phyloP scores from a whole-genome alignment of 768 basidiomycete genomes.

The Termitomyces sp. region DNA sequence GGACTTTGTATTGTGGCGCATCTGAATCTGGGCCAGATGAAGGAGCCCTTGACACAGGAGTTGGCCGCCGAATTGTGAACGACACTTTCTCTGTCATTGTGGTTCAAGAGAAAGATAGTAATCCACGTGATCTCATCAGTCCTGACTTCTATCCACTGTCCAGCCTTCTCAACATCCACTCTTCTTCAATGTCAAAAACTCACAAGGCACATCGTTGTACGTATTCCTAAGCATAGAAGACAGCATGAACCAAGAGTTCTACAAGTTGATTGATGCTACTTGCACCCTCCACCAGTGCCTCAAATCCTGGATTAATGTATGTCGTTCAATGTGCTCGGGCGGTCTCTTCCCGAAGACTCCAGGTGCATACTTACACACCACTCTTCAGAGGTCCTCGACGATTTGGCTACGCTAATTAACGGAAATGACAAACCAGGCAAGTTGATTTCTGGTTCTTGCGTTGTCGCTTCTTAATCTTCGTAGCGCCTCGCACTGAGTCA shows the following conservation, averaged over 20 bases:
- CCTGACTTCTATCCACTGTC: no score
- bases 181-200: conserved; percentile 17
- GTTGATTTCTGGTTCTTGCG: not conserved
- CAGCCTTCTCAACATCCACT: no score
- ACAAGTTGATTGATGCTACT: not conserved
- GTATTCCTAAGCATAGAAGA: conserved; percentile 10
- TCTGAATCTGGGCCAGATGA: conserved; percentile 68
- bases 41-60: conserved; percentile 56
- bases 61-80: conserved; percentile 82
- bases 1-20: conserved; percentile 48
- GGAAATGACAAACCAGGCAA: conserved; percentile 15
- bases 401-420: not conserved
- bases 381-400: conserved; percentile 2
- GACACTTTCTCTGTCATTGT: conserved; percentile 51
- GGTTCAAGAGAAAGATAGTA: conserved; percentile 1
- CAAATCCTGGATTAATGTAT: conserved; percentile 3
- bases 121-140: conserved; percentile 9
- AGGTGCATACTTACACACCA: not conserved
- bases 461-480: not conserved
- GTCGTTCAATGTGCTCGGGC: not conserved
- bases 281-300: not conserved
- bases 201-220: conserved; percentile 9
- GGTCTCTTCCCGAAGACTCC: no score
- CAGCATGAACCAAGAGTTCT: not conserved
- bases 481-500: conserved; percentile 16